Conservation (phyloP, 352 stramenopile genomes). For the Phytophthora pinifolia region DNA sequence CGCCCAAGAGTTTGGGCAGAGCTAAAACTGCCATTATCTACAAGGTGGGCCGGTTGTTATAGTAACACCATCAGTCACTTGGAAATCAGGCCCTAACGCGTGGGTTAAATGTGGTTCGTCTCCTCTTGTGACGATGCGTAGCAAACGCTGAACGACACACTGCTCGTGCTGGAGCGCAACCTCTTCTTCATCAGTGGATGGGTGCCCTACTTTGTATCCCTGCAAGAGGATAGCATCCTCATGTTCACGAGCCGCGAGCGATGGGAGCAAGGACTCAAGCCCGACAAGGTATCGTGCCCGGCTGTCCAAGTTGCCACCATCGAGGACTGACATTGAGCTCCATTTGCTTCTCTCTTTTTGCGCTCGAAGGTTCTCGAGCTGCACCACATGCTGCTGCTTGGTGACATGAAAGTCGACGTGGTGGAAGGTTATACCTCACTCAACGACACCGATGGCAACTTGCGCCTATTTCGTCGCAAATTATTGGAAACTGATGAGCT, state of each 20-base stretch:
- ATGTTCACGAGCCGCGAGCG: conserved; percentile 78
- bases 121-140: conserved; percentile 26
- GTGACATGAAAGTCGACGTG: conserved; percentile 87
- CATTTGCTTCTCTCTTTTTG: background rate
- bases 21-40: conserved; percentile 88
- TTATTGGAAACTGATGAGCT: conserved; percentile 74
- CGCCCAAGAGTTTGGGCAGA: conserved; percentile 79
- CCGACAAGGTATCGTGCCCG: conserved; percentile 56
- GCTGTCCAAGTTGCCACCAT: background rate
- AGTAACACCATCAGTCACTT: background rate
- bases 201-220: conserved; percentile 79
- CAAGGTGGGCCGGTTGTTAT: conserved; percentile 42
- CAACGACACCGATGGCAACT: conserved; percentile 30
- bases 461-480: conserved; percentile 71
- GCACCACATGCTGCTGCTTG: conserved; percentile 69
- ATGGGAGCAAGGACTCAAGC: conserved; percentile 82
- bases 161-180: conserved; percentile 77
- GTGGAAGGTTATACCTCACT: conserved; percentile 27
- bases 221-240: conserved; percentile 79
- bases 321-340: background rate
- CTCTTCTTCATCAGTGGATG: conserved; percentile 87
- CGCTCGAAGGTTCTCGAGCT: conserved; percentile 64
- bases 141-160: conserved; percentile 87
- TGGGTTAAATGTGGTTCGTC: background rate
- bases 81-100: background rate